These are phyloP conservation scores for Boeremia lycopersici DNA, from an alignment of 2,329 filamentous ascomycete genomes.

Conservation along the genomic window DNA sequence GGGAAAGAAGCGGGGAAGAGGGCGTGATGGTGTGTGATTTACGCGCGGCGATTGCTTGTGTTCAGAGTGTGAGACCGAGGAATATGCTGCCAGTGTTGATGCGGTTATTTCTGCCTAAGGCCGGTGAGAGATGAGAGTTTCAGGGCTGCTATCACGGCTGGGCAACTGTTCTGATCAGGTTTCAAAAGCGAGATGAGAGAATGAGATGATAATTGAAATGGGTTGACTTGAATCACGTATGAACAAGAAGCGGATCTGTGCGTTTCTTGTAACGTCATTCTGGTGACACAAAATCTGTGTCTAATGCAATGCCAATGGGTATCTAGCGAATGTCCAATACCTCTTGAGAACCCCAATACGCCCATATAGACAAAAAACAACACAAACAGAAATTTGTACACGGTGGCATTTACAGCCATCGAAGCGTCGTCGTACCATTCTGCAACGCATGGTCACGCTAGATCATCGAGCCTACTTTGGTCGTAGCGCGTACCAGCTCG, in stretches of 20 bases:
- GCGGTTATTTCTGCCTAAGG: background rate
- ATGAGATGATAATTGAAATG: no score
- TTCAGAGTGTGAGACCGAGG: constrained; percentile 12
- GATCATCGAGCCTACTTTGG: background rate
- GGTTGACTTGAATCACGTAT: no score
- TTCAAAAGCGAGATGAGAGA: no score
- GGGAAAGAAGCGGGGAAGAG: background rate
- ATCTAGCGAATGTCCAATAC: constrained; percentile 20
- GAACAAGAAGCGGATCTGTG: no score
- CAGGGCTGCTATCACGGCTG: no score
- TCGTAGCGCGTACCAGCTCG: constrained; percentile 18
- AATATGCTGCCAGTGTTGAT: constrained; percentile 20
- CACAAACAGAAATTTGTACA: background rate
- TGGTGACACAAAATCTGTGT: background rate
- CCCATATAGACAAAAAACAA: background rate
- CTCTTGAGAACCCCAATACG: background rate
- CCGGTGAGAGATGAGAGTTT: no score
- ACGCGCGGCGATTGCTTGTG: constrained; percentile 13
- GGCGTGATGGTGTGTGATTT: constrained; percentile 14
- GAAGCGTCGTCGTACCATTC: background rate
- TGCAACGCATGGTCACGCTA: background rate
- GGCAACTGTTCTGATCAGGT: no score
- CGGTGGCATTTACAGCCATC: background rate
- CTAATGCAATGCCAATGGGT: constrained; percentile 13
- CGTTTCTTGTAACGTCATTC: background rate